Percentiles rank a stretch among this genome's conserved stretches.
phyloP scores from a whole-genome alignment of 2,329 filamentous ascomycete genomes.

The Sphaerostilbella broomeana region DNA sequence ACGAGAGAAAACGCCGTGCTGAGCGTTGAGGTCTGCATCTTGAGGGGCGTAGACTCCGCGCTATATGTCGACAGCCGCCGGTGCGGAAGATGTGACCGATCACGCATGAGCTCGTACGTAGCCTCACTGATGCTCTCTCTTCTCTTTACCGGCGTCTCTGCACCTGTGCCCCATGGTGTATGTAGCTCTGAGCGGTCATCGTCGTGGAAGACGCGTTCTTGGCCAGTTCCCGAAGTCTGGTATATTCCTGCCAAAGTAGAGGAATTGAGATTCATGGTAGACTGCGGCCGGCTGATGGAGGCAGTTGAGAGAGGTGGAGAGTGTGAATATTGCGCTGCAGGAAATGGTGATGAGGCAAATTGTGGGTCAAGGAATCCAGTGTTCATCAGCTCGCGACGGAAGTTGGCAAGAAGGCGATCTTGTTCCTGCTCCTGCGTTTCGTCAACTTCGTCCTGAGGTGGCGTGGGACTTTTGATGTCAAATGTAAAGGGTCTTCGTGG shows the following conservation, averaged over 20 bases:
- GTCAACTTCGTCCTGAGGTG: conserved; percentile 29
- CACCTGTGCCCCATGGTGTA: conserved; percentile 74
- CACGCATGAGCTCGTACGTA: conserved; percentile 39
- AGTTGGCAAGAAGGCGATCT: conserved; percentile 15
- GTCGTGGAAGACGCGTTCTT: conserved; percentile 29
- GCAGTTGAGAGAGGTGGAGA: conserved; percentile 20
- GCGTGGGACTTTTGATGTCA: conserved; percentile 41
- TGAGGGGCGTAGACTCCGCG: conserved; percentile 19
- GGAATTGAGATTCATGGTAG: conserved; percentile 77
- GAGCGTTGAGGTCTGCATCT: conserved; percentile 20
- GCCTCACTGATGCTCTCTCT: conserved; percentile 37
- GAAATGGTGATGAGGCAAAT: conserved; percentile 25
- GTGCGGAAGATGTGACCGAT: conserved; percentile 29
- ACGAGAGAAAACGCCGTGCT: conserved; percentile 39
- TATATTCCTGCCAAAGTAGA: conserved; percentile 92
- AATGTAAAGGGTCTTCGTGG: conserved; percentile 66
- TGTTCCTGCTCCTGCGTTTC: conserved; percentile 6
- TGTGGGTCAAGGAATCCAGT: conserved; percentile 33
- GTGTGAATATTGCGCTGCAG: conserved; percentile 30
- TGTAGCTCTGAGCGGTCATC: conserved; percentile 45
- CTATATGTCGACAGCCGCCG: conserved; percentile 31
- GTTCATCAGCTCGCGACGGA: conserved; percentile 25
- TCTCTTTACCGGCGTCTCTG: conserved; percentile 55
- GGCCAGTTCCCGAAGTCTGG: conserved; percentile 54
- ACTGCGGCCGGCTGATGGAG: conserved; percentile 62